Conservation (phyloP, 352 stramenopile genomes). For the Phytophthora brassicae region DNA sequence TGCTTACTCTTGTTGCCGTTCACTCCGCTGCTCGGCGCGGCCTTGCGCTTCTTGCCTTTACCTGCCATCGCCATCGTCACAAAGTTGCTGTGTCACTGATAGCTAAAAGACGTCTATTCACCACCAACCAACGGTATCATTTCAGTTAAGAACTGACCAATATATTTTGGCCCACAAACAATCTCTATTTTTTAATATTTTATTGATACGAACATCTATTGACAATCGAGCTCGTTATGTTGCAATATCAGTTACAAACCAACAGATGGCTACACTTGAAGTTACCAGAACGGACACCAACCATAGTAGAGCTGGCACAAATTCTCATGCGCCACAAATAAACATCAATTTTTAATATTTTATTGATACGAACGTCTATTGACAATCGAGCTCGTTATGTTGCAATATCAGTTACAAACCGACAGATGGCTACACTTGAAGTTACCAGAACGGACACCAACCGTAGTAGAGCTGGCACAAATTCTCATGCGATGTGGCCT, state of each 20-base stretch:
- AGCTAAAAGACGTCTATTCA: constrained; percentile 7
- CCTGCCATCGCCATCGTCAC: constrained; percentile 27
- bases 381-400: not conserved
- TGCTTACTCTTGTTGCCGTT: constrained; percentile 36
- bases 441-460: constrained; percentile 94
- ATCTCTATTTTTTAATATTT: not conserved
- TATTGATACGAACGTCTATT: not conserved
- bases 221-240: not conserved
- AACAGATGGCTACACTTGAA: constrained; percentile 9
- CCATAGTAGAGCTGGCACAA: constrained; percentile 99
- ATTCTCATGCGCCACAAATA: constrained; percentile 99
- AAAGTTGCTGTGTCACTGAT: constrained; percentile 14
- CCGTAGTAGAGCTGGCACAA: constrained; percentile 99
- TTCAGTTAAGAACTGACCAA: no score
- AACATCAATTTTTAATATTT: not conserved
- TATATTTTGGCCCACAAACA: no score
- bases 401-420: constrained; percentile 13
- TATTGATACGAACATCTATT: not conserved
- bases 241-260: constrained; percentile 13
- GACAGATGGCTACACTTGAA: constrained; percentile 8
- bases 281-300: constrained; percentile 94
- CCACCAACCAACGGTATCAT: constrained; percentile 20
- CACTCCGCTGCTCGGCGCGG: constrained; percentile 17
- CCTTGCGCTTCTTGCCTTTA: constrained; percentile 50
- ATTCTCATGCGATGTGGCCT: constrained; percentile 99